Base-by-base conservation (phyloP, 306 rosid genomes). In the Albizia julibrissin region DNA sequence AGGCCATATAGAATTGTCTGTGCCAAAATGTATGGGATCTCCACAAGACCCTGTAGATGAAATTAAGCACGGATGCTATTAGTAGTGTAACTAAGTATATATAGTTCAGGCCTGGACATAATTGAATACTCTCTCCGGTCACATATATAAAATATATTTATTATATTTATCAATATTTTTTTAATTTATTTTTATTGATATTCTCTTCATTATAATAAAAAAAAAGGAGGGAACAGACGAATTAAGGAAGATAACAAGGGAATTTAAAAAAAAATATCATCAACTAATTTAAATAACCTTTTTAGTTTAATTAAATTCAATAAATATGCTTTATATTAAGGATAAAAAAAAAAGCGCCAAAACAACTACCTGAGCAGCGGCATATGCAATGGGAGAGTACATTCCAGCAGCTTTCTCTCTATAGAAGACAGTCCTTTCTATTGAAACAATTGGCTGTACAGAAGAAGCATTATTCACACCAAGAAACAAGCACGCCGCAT, bases 341-440 rank as follows among this genome's bases (percentile, higher is more conserved):
- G n/a, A n/a, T n/a, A n/a, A n/a, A n/a, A n/a, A n/a, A n/a, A n/a
- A n/a, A 1, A 29, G 31, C 31, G 27, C 62, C 13, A 56, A 56
- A 54, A 47, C 21, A 58, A 94, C 86, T 94, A 65, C 97, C 88
- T 94, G 98, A 10, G 97, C 93, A 3, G 80, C 61, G 5, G 97
- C 97, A 84, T 90, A 94, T 21, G 97, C 80, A 24, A 92, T 78
- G 13, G 98, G 92, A 81, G 97, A 94, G 81, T 91, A 94, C 98
- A 92, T 92, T 85, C 98, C 98, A 74, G 97, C 94, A 47, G 98
- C 97, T 85, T 71, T 92, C 86, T 94, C 98, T 43, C 97, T 85
- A 76, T 94, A 94, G 78, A 94, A 94, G 13, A 94, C 98, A 8
- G 98, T 90, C 88, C 98, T 92, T 83, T 92, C 98, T 49, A 92